phyloP scores from a whole-genome alignment of 345 rosid species.

The Syzygium jambos region DNA sequence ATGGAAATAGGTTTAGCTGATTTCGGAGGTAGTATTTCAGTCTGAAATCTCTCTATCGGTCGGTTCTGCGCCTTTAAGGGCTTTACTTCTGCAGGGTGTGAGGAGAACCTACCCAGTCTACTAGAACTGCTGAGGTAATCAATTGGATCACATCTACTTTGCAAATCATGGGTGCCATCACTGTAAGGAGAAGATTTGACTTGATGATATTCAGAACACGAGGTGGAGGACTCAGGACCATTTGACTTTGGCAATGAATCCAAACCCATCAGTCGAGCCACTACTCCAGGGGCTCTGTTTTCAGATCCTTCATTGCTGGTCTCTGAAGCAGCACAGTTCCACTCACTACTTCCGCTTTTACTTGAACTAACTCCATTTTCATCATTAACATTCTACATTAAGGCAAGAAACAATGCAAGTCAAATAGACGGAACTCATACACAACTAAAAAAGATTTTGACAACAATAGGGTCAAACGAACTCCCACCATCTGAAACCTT shows the following conservation, averaged over 20 bases:
- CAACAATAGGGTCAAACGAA: not conserved
- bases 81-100: constrained; percentile 29
- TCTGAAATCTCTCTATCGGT: constrained; percentile 70
- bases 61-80: constrained; percentile 26
- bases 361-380: constrained; percentile 28
- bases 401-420: not conserved
- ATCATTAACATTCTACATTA: constrained; percentile 37
- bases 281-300: constrained; percentile 71
- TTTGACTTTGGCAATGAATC: constrained; percentile 66
- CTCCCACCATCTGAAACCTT: constrained; percentile 25
- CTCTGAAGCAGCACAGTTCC: constrained; percentile 50
- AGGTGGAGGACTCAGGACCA: constrained; percentile 23
- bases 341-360: constrained; percentile 38
- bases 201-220: constrained; percentile 18
- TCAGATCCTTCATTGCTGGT: constrained; percentile 63
- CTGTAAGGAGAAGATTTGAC: constrained; percentile 19
- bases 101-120: constrained; percentile 22
- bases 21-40: constrained; percentile 70
- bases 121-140: constrained; percentile 21
- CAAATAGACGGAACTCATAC: not conserved
- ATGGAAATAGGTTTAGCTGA: constrained; percentile 55
- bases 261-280: constrained; percentile 96
- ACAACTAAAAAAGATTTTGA: not conserved
- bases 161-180: constrained; percentile 9
- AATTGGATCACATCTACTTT: constrained; percentile 34